These are phyloP conservation scores for Ballota nigra DNA, from an alignment of 257 asterid genomes.

Conservation along the genomic window DNA sequence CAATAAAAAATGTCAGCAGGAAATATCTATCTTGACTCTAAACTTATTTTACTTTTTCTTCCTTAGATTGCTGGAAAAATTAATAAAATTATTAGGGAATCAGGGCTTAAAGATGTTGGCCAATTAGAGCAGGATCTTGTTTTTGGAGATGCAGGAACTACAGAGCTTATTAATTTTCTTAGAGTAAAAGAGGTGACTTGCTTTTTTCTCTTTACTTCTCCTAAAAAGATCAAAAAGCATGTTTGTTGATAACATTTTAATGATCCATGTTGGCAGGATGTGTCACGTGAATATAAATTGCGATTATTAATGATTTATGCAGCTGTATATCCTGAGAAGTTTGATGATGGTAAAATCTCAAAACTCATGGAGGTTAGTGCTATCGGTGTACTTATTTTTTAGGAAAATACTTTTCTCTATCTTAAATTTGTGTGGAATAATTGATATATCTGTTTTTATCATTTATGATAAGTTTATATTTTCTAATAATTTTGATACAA, in stretches of 20 bases:
- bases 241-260: slow-evolving; percentile 15
- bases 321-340: slow-evolving; percentile 87
- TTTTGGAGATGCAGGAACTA: slow-evolving; percentile 97
- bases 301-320: slow-evolving; percentile 97
- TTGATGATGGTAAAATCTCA: slow-evolving; percentile 81
- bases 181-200: slow-evolving; percentile 32
- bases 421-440: background rate
- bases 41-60: slow-evolving; percentile 11
- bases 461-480: background rate
- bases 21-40: slow-evolving; percentile 3
- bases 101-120: slow-evolving; percentile 88
- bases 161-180: slow-evolving; percentile 82
- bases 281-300: slow-evolving; percentile 82
- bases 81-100: slow-evolving; percentile 74
- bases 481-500: background rate
- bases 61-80: slow-evolving; percentile 89
- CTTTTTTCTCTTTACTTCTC: slow-evolving; percentile 8
- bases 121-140: slow-evolving; percentile 97
- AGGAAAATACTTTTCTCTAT: background rate
- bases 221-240: background rate
- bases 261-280: slow-evolving; percentile 58
- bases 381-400: background rate
- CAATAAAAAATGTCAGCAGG: background rate
- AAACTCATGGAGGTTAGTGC: slow-evolving; percentile 83
- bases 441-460: background rate